Percentiles rank a stretch among this genome's conserved stretches.
Evolutionary conservation across 257 asterid genomes (phyloP).

Genomic region (Fraxinus pennsylvanica): DNA sequence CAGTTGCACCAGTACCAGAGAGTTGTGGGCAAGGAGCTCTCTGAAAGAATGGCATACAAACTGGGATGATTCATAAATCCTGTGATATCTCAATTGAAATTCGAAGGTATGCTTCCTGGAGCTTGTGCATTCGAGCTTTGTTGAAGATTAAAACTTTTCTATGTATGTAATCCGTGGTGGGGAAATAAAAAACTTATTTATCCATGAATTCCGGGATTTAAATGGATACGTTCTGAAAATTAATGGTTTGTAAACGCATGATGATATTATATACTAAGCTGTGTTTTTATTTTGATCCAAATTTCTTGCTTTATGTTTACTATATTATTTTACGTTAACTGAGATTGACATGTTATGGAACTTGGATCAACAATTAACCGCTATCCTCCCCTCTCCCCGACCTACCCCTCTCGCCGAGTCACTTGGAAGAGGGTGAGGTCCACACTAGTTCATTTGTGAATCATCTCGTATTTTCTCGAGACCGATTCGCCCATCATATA

Average conservation of each 20-base stretch:
- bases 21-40: conserved; percentile 79
- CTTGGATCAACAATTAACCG: neutral
- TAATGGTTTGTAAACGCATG: neutral
- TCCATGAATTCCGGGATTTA: neutral
- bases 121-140: neutral
- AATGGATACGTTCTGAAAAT: neutral
- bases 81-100: conserved; percentile 11
- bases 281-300: neutral
- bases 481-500: too few species aligned
- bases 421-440: neutral
- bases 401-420: too few species aligned
- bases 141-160: neutral
- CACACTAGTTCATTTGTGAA: neutral
- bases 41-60: conserved; percentile 71
- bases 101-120: conserved; percentile 19
- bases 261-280: neutral
- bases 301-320: neutral
- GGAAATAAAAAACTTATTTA: neutral
- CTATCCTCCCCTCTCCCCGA: neutral
- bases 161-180: neutral
- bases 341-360: neutral
- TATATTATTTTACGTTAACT: too few species aligned
- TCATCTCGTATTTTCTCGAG: too few species aligned
- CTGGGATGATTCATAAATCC: conserved; percentile 43
- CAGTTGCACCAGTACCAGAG: conserved; percentile 57